Evolutionary conservation across 2,329 filamentous ascomycete species (phyloP), one percentile per base, ranked within the genome.

Genomic region (Pezicula rhizophila): DNA sequence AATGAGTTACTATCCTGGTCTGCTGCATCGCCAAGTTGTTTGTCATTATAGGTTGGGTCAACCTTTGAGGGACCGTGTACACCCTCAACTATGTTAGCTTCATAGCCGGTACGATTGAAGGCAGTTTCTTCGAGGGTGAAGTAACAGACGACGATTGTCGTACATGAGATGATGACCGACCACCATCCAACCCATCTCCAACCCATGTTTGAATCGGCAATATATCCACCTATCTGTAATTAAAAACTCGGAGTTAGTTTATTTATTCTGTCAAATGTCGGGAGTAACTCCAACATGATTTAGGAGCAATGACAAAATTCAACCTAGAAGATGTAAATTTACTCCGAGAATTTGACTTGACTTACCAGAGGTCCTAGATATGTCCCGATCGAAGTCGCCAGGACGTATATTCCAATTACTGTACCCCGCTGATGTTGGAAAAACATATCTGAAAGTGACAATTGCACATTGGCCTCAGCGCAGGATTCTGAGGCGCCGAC

Each of bases 141-240:
- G 45, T 69, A 73, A 41, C 76, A 70, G 11, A 78, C 63, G 2
- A 76, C 18, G 17, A 79, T 62, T 3, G 73, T 73, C 2, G 59
- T 60, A 1, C 65, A 73, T 3, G 72, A 76, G 10, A 78, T 71
- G 14, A 78, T 76, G 10, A 69, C 71, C 6, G 70, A 71, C 31
- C 74, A 60, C 64, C 74, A 76, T 2, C 74, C 75, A 28, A 79
- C 75, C 75, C 76, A 79, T 48, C 76, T 69, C 75, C 76, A 80
- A 6, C 71, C 74, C 1, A 76, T 58, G 28, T 64, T 68, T 28
- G 66, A 68, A 50, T 70, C 69, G 1, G 73, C 69, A 26, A 79
- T 70, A 48, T 76, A 76, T 4, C 75, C 73, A 18, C 72, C 75
- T 12, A 79, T 64, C 23, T 23, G 23, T 23, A 23, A 5, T 23